phyloP scores from a whole-genome alignment of 257 asterid species.

The Handroanthus guayacan region DNA sequence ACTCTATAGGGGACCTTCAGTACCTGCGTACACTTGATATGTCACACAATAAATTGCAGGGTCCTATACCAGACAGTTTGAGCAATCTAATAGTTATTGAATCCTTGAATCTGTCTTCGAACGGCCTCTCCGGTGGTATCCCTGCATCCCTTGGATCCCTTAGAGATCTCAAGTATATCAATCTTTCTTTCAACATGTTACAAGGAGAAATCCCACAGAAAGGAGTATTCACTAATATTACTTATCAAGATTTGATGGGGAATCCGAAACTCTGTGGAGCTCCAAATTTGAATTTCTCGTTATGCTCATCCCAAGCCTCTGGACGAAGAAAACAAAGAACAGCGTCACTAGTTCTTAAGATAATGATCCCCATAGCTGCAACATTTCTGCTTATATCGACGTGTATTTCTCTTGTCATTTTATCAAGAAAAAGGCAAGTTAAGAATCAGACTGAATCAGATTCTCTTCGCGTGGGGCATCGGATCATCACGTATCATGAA shows the following conservation, averaged over 20 bases:
- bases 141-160: slow-evolving; percentile 47
- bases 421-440: slow-evolving; percentile 22
- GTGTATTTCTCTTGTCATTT: slow-evolving; percentile 24
- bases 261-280: slow-evolving; percentile 46
- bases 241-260: slow-evolving; percentile 41
- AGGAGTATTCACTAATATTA: slow-evolving; percentile 43
- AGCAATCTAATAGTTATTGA: neutral
- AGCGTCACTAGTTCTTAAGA: slow-evolving; percentile 35
- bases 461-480: slow-evolving; percentile 24
- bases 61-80: slow-evolving; percentile 31
- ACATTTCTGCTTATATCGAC: slow-evolving; percentile 7
- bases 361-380: slow-evolving; percentile 37
- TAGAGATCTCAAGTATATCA: slow-evolving; percentile 42
- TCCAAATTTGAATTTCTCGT: slow-evolving; percentile 33
- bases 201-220: slow-evolving; percentile 26
- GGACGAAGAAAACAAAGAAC: neutral
- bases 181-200: slow-evolving; percentile 42
- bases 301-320: slow-evolving; percentile 32
- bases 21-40: slow-evolving; percentile 37
- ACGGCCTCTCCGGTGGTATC: slow-evolving; percentile 34
- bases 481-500: slow-evolving; percentile 36
- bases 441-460: neutral
- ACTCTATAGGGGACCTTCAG: slow-evolving; percentile 43
- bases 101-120: too few species aligned
- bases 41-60: slow-evolving; percentile 44